Evolutionary conservation across 805 yeast genomes (phyloP).

Genomic region (Metschnikowia noctiluminum): DNA sequence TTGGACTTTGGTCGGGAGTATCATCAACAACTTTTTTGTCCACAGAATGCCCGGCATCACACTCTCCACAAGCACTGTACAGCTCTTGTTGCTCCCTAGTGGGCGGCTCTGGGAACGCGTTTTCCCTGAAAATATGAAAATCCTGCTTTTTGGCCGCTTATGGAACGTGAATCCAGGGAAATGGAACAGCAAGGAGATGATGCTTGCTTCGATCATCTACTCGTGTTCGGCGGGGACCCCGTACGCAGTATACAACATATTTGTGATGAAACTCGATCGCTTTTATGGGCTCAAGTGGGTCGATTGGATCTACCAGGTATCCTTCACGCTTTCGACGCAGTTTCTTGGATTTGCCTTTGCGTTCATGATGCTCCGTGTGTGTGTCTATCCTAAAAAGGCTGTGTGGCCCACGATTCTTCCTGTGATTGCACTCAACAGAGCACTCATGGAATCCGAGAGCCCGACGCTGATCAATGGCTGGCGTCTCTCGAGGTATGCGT

Average conservation of each 20-base stretch:
- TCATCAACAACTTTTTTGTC: constrained; percentile 54
- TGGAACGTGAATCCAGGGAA: constrained; percentile 39
- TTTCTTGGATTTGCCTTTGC: constrained; percentile 68
- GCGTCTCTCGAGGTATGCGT: constrained; percentile 41
- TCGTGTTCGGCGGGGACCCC: constrained; percentile 43
- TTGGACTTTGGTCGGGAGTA: constrained; percentile 52
- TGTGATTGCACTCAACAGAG: constrained; percentile 40
- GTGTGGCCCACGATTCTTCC: constrained; percentile 46
- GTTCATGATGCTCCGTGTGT: constrained; percentile 56
- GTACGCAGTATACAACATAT: constrained; percentile 39
- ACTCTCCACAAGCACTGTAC: constrained; percentile 39
- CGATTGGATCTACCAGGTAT: constrained; percentile 49
- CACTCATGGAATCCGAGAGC: constrained; percentile 33
- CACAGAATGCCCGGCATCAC: constrained; percentile 52
- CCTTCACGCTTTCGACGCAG: constrained; percentile 53
- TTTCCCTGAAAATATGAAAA: constrained; percentile 23
- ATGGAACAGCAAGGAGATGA: constrained; percentile 45
- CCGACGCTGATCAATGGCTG: constrained; percentile 31
- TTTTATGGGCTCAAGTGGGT: constrained; percentile 45
- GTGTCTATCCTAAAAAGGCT: constrained; percentile 41
- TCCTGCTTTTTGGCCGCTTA: constrained; percentile 22
- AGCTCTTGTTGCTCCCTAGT: constrained; percentile 36
- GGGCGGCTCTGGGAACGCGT: constrained; percentile 39
- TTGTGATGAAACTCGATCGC: constrained; percentile 41
- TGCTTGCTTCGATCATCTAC: constrained; percentile 42